phyloP scores from a whole-genome alignment of 1,284 basidiomycete species.

The Hemileia vastatrix region DNA sequence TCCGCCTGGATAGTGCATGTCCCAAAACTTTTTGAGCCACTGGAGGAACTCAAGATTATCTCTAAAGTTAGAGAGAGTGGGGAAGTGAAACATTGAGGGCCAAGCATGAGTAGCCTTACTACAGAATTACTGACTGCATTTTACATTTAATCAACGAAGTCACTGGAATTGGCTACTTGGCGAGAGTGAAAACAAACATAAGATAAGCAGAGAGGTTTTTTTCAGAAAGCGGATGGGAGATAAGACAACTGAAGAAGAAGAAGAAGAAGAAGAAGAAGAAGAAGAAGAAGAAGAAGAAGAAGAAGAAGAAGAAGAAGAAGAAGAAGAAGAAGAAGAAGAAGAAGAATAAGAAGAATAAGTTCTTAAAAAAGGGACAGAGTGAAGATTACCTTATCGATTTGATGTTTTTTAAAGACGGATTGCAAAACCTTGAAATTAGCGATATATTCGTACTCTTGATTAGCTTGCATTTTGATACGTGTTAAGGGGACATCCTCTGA shows the following conservation, averaged over 20 bases:
- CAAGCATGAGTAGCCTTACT: not conserved
- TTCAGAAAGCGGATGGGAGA: too few relatives aligned
- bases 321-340: not conserved
- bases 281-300: constrained; percentile 1
- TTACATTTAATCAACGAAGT: constrained; percentile 93
- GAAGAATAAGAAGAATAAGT: not conserved
- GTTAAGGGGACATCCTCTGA: constrained; percentile 74
- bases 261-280: constrained; percentile 25
- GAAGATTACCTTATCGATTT: constrained; percentile 17
- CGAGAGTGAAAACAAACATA: too few relatives aligned
- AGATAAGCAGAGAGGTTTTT: too few relatives aligned
- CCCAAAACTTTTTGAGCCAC: constrained; percentile 96
- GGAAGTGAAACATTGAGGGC: not conserved
- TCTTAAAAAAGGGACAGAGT: not conserved
- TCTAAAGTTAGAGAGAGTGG: constrained; percentile 45
- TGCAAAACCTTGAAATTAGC: constrained; percentile 93
- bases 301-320: not conserved
- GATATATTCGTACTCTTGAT: constrained; percentile 88
- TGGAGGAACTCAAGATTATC: constrained; percentile 99
- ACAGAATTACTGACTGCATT: constrained; percentile 71
- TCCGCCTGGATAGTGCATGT: constrained; percentile 76
- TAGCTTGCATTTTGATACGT: constrained; percentile 78
- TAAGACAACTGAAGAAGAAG: too few relatives aligned
- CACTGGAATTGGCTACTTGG: constrained; percentile 74
- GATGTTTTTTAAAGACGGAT: constrained; percentile 37